Percentiles rank a stretch among this genome's conserved stretches.
Evolutionary conservation across 768 basidiomycete genomes (phyloP).

Genomic region (Gymnopilus dilepis): DNA sequence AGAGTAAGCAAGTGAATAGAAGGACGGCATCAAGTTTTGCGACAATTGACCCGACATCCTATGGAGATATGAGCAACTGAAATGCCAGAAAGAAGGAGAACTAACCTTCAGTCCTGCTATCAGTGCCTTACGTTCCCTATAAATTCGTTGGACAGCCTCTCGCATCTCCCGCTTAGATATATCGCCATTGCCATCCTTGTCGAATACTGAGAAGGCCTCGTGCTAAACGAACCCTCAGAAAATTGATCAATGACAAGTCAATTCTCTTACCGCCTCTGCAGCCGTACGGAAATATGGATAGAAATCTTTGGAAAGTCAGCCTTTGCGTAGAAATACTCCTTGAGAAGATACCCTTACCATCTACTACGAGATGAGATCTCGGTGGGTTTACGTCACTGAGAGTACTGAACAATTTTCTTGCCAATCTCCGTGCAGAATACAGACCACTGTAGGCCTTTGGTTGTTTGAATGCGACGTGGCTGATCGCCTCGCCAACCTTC

Average conservation of each 20-base stretch:
- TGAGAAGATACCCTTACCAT: constrained; percentile 48
- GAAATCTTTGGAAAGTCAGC: constrained; percentile 57
- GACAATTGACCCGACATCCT: constrained; percentile 77
- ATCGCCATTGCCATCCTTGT: constrained; percentile 85
- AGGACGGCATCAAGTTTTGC: constrained; percentile 82
- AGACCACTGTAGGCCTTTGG: constrained; percentile 62
- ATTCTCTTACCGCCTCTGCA: constrained; percentile 65
- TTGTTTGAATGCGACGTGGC: constrained; percentile 72
- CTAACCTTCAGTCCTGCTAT: constrained; percentile 71
- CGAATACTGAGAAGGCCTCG: constrained; percentile 72
- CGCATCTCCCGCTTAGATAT: constrained; percentile 82
- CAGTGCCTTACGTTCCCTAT: constrained; percentile 76
- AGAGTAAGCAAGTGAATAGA: constrained; percentile 57
- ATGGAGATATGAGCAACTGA: constrained; percentile 5
- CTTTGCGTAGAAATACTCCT: background rate
- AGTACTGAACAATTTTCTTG: constrained; percentile 68
- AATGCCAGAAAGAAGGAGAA: constrained; percentile 4
- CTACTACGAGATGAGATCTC: constrained; percentile 65
- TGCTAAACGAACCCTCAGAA: constrained; percentile 43
- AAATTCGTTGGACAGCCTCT: constrained; percentile 81
- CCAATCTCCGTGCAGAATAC: constrained; percentile 68
- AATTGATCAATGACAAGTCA: constrained; percentile 2
- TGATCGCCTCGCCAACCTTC: constrained; percentile 64
- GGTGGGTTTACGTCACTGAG: constrained; percentile 65
- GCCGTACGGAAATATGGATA: constrained; percentile 75